Percentiles rank a stretch among this genome's conserved stretches.
Conservation (phyloP, 2,329 filamentous ascomycete species). For the Aquanectria penicillioides region DNA sequence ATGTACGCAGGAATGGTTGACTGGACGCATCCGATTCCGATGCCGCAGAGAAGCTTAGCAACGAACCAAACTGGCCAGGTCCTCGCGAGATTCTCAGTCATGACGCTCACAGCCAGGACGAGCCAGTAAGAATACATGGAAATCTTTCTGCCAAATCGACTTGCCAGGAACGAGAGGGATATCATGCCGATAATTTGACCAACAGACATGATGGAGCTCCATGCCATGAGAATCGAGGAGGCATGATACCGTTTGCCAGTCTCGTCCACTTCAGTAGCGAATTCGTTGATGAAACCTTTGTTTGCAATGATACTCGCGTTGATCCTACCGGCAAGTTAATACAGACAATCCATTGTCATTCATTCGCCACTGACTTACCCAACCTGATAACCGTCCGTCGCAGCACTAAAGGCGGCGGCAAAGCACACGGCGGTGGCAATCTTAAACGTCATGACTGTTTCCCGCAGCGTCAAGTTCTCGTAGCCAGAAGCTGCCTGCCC, state of each 20-base stretch:
- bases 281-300: constrained; percentile 23
- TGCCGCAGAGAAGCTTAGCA: constrained; percentile 47
- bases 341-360: neutral
- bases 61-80: constrained; percentile 53
- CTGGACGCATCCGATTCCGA: constrained; percentile 55
- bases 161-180: constrained; percentile 39
- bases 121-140: constrained; percentile 46
- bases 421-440: constrained; percentile 39
- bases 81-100: constrained; percentile 49
- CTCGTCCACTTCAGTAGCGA: constrained; percentile 23
- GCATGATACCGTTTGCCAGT: constrained; percentile 44
- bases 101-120: constrained; percentile 47
- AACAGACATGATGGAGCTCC: constrained; percentile 52
- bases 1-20: constrained; percentile 54
- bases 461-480: constrained; percentile 40
- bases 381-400: constrained; percentile 43
- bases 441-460: constrained; percentile 42
- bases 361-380: constrained; percentile 26
- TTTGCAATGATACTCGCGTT: constrained; percentile 31
- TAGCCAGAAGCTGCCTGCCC: constrained; percentile 43
- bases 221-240: constrained; percentile 48
- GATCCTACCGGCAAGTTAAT: constrained; percentile 8
- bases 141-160: constrained; percentile 44
- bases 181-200: constrained; percentile 53
- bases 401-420: constrained; percentile 38